Base-by-base conservation (phyloP, 1,284 basidiomycete genomes). In the Fomes fomentarius region DNA sequence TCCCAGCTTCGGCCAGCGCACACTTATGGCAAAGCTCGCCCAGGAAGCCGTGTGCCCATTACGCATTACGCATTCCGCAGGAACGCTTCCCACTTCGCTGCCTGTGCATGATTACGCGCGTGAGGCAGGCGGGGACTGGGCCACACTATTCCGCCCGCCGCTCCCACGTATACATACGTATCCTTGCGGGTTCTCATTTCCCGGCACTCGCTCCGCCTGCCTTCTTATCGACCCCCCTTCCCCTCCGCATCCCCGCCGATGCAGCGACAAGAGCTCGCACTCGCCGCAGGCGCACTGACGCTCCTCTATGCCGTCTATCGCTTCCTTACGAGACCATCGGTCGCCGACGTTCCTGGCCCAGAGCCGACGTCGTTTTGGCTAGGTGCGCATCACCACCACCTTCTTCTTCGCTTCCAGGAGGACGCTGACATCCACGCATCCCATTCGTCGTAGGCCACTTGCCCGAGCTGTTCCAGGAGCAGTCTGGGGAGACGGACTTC, bases 401-500 rank as follows among this genome's bases (percentile, higher is more conserved):
- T 40, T n/a, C 38, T 26, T 41, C 25, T 7, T 17, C 26, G 40
- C 21, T 24, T 39, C 17, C 21, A 22, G 38, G 5, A 34, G 7
- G n/a, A 2, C 22, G 33, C 38, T 50, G 22, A 48, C 41, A 26
- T 12, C 30, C 41, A 38, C 31, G 39, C 55, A 17, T 30, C 34
- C 14, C 41, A 19, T 25, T n/a, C 21, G 19, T 33, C 24, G 22
- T 51, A 82, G 81, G 82, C 3, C 79, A 81, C 54, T 67, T 83
- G 15, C 72, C 72, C 22, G 76, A 83, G 60, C 66, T 81, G 26
- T 77, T 79, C 60, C 78, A 79, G 54, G 76, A 75, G 53, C 75
- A 80, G 61, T 79, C 74, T 9, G 81, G 75, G 3, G 72, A 72
- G 15, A 75, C 75, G 11, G 82, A 84, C 56, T 78, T 82, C 63